These are phyloP conservation scores for Cunninghamia lanceolata DNA, from an alignment of 75 land plant genomes.

Conservation along the genomic window DNA sequence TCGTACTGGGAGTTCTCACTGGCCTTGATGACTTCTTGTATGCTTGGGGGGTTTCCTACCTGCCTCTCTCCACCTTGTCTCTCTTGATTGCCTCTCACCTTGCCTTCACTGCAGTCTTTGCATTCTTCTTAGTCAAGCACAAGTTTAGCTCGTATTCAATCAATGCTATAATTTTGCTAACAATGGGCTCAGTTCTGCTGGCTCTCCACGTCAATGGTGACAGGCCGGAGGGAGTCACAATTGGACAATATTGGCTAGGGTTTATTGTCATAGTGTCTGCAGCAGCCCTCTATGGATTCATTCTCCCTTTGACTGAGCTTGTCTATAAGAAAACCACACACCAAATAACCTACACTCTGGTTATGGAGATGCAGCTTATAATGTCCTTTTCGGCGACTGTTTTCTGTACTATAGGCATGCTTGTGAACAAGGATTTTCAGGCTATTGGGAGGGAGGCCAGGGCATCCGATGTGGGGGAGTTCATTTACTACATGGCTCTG, in stretches of 20 bases:
- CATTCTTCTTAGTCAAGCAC: constrained; percentile 12
- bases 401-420: constrained; percentile 19
- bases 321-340: not conserved
- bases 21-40: constrained; percentile 31
- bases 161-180: constrained; percentile 19
- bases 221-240: constrained; percentile 14
- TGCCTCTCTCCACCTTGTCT: constrained; percentile 31
- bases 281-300: constrained; percentile 25
- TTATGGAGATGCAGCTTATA: constrained; percentile 18
- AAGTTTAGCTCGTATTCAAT: constrained; percentile 1
- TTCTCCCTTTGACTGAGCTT: constrained; percentile 20
- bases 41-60: constrained; percentile 24
- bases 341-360: not conserved
- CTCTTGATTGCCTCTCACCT: constrained; percentile 25
- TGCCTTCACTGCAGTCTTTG: constrained; percentile 20
- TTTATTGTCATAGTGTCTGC: constrained; percentile 19
- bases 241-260: constrained; percentile 17
- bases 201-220: constrained; percentile 16
- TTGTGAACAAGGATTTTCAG: constrained; percentile 12
- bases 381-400: constrained; percentile 9
- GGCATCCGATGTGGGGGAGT: constrained; percentile 4
- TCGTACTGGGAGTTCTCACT: constrained; percentile 14
- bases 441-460: constrained; percentile 11
- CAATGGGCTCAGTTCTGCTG: constrained; percentile 15
- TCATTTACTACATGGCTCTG: constrained; percentile 10